These are phyloP conservation scores for Syzygium aromaticum DNA, from an alignment of 345 rosid species.

Conservation along the genomic window DNA sequence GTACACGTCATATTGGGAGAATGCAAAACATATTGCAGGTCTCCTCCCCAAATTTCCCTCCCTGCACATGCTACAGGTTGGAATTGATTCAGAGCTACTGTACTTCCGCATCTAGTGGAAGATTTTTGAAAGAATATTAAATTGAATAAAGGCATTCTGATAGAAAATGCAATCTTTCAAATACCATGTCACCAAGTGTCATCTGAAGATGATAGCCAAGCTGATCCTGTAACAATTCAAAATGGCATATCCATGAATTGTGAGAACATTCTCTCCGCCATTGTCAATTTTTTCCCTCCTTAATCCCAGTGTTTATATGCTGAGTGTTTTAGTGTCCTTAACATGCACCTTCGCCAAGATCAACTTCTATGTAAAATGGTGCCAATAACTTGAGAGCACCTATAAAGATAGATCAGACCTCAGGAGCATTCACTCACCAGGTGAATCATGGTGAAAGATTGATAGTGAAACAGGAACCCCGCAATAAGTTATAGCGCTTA, in stretches of 20 bases:
- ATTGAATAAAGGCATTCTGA: neutral
- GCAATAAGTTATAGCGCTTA: neutral
- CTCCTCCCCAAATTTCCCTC: slow-evolving; percentile 11
- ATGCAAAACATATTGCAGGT: slow-evolving; percentile 3
- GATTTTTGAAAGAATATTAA: neutral
- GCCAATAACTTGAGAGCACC: neutral
- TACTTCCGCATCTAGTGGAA: slow-evolving; percentile 3
- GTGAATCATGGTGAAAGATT: neutral
- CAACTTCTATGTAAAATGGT: neutral
- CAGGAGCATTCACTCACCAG: neutral
- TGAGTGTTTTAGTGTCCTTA: neutral
- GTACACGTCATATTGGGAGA: slow-evolving; percentile 4
- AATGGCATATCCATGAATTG: neutral
- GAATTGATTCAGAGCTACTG: neutral
- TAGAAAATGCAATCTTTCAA: neutral
- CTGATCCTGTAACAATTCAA: neutral
- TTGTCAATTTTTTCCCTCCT: neutral
- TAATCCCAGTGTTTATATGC: neutral
- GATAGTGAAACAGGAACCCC: neutral
- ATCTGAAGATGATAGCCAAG: neutral
- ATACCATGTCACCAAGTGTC: neutral
- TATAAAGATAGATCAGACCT: neutral
- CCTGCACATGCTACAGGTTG: neutral
- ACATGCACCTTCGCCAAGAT: neutral
- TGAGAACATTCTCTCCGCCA: neutral